Evolutionary conservation across 2,329 filamentous ascomycete genomes (phyloP), one percentile per base, ranked within the genome.

Genomic region (Diaporthe batatas): DNA sequence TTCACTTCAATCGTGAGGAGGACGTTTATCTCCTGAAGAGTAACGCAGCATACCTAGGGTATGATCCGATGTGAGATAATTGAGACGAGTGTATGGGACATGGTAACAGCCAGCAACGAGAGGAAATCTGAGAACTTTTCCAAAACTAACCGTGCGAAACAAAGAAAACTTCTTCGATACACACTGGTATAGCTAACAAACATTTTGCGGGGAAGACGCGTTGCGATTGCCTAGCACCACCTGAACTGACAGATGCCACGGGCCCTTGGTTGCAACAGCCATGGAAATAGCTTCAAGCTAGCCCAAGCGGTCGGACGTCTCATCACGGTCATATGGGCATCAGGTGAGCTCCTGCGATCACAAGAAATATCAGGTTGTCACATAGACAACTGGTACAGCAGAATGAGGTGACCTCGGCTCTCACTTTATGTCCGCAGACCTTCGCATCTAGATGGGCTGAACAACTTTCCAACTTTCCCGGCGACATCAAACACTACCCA

Each of bases 241-340:
- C n/a, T n/a, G n/a, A n/a, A n/a, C n/a, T n/a, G n/a, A 12, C 2
- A 0, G 21, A 3, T 36, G 11, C 34, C 10, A 55, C 53, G 18
- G 34, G 29, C 1, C 2, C 53, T 14, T 58, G 39, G 55, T 25
- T n/a, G 34, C 21, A 2, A 42, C 7, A 8, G 16, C n/a, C n/a
- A 55, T 18, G 55, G 2, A 23, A 7, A 39, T 21, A 39, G 18
- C 6, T n/a, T 29, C 36, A 2, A 5, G 12, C n/a, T 34, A 62
- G 18, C 16, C 34, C 1, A 23, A 1, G 34, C 23, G 23, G 23
- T 44, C 57, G 16, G 39, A 29, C 18, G n/a, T 18, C 25, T 2
- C 4, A 8, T 5, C 1, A 0, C 1, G n/a, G 5, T 7, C 16
- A 32, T n/a, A 25, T 3, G 18, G 23, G 21, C 7, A 1, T 1